These are phyloP conservation scores for Monosporozyma solicola DNA, from an alignment of 805 yeast genomes.

Conservation along the genomic window DNA sequence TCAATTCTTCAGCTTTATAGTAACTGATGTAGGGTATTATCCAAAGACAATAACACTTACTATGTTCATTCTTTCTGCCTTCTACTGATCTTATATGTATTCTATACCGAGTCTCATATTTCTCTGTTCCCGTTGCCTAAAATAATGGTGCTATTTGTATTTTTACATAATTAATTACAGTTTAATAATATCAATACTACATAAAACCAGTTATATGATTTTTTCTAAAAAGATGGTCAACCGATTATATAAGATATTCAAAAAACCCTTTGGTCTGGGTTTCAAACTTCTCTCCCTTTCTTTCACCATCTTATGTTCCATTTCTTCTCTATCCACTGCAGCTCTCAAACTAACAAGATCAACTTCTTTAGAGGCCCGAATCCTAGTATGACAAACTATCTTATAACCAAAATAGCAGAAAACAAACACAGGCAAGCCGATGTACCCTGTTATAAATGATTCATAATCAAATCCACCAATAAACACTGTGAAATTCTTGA, in stretches of 20 bases:
- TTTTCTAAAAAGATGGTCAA: neutral
- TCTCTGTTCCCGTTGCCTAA: no score
- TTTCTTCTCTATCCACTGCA: constrained; percentile 22
- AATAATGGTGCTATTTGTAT: no score
- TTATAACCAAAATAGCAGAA: constrained; percentile 51
- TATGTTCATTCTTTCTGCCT: neutral
- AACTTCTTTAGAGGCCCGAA: constrained; percentile 43
- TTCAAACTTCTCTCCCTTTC: neutral
- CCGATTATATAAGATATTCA: neutral
- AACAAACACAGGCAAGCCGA: constrained; percentile 51
- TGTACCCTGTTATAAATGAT: constrained; percentile 66
- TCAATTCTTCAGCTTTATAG: no score
- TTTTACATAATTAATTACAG: no score
- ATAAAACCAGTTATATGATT: neutral
- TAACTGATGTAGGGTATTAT: no score
- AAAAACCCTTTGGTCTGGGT: neutral
- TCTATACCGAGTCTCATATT: neutral
- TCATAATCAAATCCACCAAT: constrained; percentile 50
- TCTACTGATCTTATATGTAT: neutral
- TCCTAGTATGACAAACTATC: constrained; percentile 38
- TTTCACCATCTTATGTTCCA: neutral
- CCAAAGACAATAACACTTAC: no score
- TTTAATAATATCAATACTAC: no score
- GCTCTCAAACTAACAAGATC: constrained; percentile 32
- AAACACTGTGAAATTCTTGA: constrained; percentile 67